Conservation (phyloP, 2,329 filamentous ascomycete species). For the Aspergillus sp. region DNA sequence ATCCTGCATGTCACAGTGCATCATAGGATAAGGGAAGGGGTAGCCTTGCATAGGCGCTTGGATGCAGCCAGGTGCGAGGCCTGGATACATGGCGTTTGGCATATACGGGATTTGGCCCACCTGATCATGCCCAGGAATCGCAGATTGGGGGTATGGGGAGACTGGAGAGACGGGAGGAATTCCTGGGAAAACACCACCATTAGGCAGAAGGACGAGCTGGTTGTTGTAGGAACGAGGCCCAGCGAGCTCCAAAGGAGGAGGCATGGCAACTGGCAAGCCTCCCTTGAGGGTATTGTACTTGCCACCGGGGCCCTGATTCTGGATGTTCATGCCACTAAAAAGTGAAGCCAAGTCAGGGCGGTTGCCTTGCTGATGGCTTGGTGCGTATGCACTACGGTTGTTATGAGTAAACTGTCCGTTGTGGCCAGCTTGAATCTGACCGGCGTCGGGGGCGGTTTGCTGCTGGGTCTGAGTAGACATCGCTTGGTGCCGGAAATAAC, state of each 20-base stretch:
- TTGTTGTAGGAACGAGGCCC: conserved; percentile 30
- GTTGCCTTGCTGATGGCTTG: conserved; percentile 24
- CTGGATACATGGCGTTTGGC: conserved; percentile 37
- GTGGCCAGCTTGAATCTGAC: conserved; percentile 22
- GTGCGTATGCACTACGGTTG: conserved; percentile 23
- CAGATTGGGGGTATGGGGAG: conserved; percentile 28
- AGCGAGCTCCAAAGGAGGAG: conserved; percentile 26
- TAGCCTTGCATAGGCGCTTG: conserved; percentile 34
- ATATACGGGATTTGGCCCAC: conserved; percentile 37
- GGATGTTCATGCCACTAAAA: conserved; percentile 28
- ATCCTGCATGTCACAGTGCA: conserved; percentile 37
- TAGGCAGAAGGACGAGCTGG: conserved; percentile 33
- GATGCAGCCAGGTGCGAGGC: conserved; percentile 32
- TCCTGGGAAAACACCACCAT: conserved; percentile 32
- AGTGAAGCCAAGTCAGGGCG: conserved; percentile 23
- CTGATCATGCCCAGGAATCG: conserved; percentile 34
- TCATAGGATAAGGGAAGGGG: conserved; percentile 34
- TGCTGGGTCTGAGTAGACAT: conserved; percentile 25
- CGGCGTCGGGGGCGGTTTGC: conserved; percentile 26
- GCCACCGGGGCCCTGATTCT: conserved; percentile 26
- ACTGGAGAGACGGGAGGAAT: conserved; percentile 23
- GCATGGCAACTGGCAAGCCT: conserved; percentile 24
- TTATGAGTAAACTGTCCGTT: conserved; percentile 28
- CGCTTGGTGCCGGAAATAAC: conserved; percentile 7
- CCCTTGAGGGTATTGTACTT: conserved; percentile 31